Percentiles rank a stretch among this genome's conserved stretches.
Conservation (phyloP, 1,284 basidiomycete species). For the Athelia sp. region DNA sequence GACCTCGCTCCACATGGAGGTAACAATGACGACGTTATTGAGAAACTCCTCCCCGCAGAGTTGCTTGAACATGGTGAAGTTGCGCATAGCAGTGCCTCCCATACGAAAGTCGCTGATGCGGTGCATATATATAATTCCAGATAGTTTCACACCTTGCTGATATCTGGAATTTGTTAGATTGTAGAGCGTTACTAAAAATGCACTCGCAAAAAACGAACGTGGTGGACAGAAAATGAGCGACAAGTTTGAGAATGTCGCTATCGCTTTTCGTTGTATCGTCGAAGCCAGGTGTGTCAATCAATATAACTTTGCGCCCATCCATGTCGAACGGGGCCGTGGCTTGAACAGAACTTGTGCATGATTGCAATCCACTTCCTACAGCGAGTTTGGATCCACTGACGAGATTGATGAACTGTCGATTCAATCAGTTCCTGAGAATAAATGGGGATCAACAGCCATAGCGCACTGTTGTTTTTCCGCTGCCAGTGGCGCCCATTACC, state of each 20-base stretch:
- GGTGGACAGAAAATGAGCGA: slow-evolving; percentile 28
- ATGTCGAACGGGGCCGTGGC: slow-evolving; percentile 23
- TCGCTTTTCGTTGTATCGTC: slow-evolving; percentile 33
- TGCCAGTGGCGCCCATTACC: slow-evolving; percentile 40
- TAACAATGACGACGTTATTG: slow-evolving; percentile 39
- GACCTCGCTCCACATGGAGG: slow-evolving; percentile 40
- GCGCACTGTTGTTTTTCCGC: slow-evolving; percentile 38
- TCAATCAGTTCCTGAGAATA: neutral
- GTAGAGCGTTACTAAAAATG: neutral
- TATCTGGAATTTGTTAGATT: slow-evolving; percentile 23
- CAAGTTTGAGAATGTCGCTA: slow-evolving; percentile 32
- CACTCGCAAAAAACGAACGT: slow-evolving; percentile 17
- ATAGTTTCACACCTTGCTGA: slow-evolving; percentile 29
- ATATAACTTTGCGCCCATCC: slow-evolving; percentile 23
- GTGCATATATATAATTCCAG: slow-evolving; percentile 42
- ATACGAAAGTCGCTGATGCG: slow-evolving; percentile 40
- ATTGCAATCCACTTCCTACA: slow-evolving; percentile 25
- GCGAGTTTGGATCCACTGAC: slow-evolving; percentile 22
- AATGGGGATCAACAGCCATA: neutral
- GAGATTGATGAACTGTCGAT: slow-evolving; percentile 30
- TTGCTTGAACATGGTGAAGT: slow-evolving; percentile 39
- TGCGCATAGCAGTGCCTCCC: slow-evolving; percentile 36
- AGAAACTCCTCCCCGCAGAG: slow-evolving; percentile 39
- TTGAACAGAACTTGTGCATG: slow-evolving; percentile 26
- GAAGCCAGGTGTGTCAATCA: slow-evolving; percentile 37